Evolutionary conservation across 257 asterid genomes (phyloP).

Genomic region (Phtheirospermum japonicum): DNA sequence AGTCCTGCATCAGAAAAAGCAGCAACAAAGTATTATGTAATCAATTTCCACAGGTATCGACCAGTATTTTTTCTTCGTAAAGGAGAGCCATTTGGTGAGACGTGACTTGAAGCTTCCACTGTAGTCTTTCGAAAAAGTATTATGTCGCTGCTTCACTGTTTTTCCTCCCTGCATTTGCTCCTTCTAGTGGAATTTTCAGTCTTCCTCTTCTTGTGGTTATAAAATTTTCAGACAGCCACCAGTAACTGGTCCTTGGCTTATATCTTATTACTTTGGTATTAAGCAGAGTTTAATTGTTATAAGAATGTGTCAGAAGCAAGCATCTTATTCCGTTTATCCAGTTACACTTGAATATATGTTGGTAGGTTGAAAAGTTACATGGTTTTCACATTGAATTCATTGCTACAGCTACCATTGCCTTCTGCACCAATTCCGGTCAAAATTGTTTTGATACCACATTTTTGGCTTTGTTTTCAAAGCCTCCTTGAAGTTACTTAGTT

Average conservation of each 20-base stretch:
- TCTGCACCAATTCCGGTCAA: slow-evolving; percentile 5
- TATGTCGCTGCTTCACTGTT: slow-evolving; percentile 1
- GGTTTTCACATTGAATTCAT: slow-evolving; percentile 1
- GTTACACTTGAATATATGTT: too few relatives aligned
- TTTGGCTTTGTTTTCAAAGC: neutral
- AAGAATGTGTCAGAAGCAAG: neutral
- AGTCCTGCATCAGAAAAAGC: neutral
- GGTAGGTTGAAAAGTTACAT: neutral
- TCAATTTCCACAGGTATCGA: neutral
- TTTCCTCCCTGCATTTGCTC: slow-evolving; percentile 16
- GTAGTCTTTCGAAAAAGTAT: neutral
- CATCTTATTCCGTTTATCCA: neutral
- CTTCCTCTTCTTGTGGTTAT: neutral
- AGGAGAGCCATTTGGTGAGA: too few relatives aligned
- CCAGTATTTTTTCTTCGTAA: neutral
- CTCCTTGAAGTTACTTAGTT: neutral
- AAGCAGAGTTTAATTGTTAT: neutral
- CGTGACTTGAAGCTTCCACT: neutral
- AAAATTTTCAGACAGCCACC: neutral
- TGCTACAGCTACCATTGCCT: slow-evolving; percentile 10
- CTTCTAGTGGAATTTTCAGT: neutral
- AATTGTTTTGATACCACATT: slow-evolving; percentile 15
- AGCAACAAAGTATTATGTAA: slow-evolving; percentile 13
- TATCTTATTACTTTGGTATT: neutral
- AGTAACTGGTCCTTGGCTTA: slow-evolving; percentile 4